A percentile compares a stretch with the other conserved stretches of the same genome.
phyloP scores from a whole-genome alignment of 2,329 filamentous ascomycete species.

The Aureobasidium uvarum region DNA sequence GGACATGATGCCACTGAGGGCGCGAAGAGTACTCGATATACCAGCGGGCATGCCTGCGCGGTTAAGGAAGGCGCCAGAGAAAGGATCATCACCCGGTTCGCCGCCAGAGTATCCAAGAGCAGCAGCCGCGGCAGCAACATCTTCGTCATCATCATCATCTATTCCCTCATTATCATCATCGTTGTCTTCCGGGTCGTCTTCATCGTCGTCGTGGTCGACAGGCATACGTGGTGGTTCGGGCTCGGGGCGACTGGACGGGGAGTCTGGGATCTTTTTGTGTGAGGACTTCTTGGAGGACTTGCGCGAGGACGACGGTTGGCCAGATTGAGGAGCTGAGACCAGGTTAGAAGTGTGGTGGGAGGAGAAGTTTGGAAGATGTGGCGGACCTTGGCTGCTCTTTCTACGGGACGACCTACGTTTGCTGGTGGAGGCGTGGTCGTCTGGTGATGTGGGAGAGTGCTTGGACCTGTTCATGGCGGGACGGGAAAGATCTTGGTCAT shows the following conservation, averaged over 20 bases:
- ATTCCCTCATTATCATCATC: slow-evolving; percentile 36
- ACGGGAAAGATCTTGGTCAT: slow-evolving; percentile 22
- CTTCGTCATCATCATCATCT: slow-evolving; percentile 35
- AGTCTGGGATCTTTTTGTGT: slow-evolving; percentile 23
- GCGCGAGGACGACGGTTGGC: slow-evolving; percentile 31
- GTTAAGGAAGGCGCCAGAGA: slow-evolving; percentile 63
- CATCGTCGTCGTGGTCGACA: slow-evolving; percentile 5
- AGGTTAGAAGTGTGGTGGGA: slow-evolving; percentile 28
- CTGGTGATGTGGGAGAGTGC: slow-evolving; percentile 63
- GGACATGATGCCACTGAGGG: slow-evolving; percentile 88
- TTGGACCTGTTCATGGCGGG: slow-evolving; percentile 44
- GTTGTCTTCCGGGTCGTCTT: slow-evolving; percentile 29
- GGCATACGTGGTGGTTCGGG: slow-evolving; percentile 2
- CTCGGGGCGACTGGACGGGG: slow-evolving; percentile 11
- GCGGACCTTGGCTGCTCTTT: slow-evolving; percentile 58
- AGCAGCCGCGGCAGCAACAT: slow-evolving; percentile 39
- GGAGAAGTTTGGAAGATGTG: neutral
- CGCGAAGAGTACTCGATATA: slow-evolving; percentile 77
- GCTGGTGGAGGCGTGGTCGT: slow-evolving; percentile 60
- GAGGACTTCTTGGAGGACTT: slow-evolving; percentile 38
- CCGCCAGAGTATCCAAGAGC: slow-evolving; percentile 48
- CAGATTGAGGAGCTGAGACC: slow-evolving; percentile 41
- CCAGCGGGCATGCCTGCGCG: slow-evolving; percentile 59
- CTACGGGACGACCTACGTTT: slow-evolving; percentile 74
- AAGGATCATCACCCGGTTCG: slow-evolving; percentile 62